A percentile compares a stretch with the other conserved stretches of the same genome.
Evolutionary conservation across 257 asterid species (phyloP).

Genomic region (Ligustrum vulgare): DNA sequence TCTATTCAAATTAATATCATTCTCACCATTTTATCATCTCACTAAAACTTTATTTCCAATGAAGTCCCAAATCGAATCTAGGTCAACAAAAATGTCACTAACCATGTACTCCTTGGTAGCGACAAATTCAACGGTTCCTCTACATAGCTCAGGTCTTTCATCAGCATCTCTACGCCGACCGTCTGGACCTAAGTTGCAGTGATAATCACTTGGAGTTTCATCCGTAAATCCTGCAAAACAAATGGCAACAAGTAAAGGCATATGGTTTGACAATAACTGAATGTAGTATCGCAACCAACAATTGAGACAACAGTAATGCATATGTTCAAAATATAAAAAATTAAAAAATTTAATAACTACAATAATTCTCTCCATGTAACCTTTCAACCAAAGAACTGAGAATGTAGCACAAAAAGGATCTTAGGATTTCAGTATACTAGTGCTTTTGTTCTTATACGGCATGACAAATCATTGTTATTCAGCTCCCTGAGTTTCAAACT

Average conservation of each 20-base stretch:
- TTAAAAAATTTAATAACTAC: neutral
- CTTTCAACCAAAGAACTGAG: neutral
- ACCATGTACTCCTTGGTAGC: conserved; percentile 95
- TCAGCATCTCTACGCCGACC: conserved; percentile 99
- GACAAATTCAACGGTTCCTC: conserved; percentile 98
- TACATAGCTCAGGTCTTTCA: conserved; percentile 94
- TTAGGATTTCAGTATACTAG: neutral
- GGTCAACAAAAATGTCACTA: conserved; percentile 33
- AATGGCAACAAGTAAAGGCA: neutral
- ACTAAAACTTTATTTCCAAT: conserved; percentile 16
- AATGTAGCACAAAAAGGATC: neutral
- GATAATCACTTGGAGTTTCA: conserved; percentile 98
- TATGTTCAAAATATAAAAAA: neutral
- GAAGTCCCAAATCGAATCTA: conserved; percentile 20
- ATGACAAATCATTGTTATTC: neutral
- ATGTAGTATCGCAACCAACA: neutral
- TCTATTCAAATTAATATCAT: neutral
- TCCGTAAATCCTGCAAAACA: conserved; percentile 76
- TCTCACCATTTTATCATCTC: neutral
- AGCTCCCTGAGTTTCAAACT: neutral
- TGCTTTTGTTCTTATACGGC: neutral
- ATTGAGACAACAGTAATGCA: neutral
- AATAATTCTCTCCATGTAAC: neutral
- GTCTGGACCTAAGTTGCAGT: conserved; percentile 98
- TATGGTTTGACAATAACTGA: neutral